Evolutionary conservation across 495 filamentous ascomycete genomes (phyloP).

Genomic region (Monascus purpureus): DNA sequence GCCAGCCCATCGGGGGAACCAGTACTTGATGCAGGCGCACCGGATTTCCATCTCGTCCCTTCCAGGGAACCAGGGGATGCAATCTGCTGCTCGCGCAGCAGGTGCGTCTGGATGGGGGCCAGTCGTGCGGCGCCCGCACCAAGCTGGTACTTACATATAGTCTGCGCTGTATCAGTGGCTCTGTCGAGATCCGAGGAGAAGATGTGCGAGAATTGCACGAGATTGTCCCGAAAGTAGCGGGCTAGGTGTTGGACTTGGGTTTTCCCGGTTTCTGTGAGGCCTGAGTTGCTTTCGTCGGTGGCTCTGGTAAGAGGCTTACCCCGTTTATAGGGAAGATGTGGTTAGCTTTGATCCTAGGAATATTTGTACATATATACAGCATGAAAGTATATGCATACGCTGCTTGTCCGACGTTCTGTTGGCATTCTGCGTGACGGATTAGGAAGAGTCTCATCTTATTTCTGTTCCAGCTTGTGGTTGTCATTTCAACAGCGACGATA

Average conservation of each 20-base stretch:
- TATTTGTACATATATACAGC: too few relatives aligned
- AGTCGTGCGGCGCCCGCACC: constrained; percentile 1
- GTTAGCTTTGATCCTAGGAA: too few relatives aligned
- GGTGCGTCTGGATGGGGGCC: constrained; percentile 4
- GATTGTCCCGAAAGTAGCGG: constrained; percentile 12
- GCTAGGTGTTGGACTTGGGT: constrained; percentile 55
- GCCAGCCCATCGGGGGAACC: constrained; percentile 47
- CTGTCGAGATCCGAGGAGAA: constrained; percentile 67
- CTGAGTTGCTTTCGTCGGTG: constrained; percentile 58
- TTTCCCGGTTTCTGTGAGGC: constrained; percentile 61
- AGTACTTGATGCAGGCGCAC: constrained; percentile 50
- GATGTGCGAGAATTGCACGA: constrained; percentile 40
- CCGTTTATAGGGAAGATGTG: too few relatives aligned
- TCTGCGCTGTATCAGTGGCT: constrained; percentile 53
- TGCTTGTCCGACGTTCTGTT: constrained; percentile 65
- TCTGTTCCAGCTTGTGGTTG: too few relatives aligned
- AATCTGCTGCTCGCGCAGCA: constrained; percentile 11
- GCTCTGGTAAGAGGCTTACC: constrained; percentile 41
- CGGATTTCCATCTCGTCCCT: constrained; percentile 24
- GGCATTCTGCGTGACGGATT: constrained; percentile 73
- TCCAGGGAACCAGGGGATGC: constrained; percentile 1
- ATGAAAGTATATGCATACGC: constrained; percentile 49
- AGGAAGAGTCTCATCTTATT: constrained; percentile 53
- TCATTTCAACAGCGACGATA: too few relatives aligned
- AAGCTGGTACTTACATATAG: constrained; percentile 40